Evolutionary conservation across 495 filamentous ascomycete genomes (phyloP), one percentile per base, ranked within the genome.

Genomic region (Talaromyces wortmannii): DNA sequence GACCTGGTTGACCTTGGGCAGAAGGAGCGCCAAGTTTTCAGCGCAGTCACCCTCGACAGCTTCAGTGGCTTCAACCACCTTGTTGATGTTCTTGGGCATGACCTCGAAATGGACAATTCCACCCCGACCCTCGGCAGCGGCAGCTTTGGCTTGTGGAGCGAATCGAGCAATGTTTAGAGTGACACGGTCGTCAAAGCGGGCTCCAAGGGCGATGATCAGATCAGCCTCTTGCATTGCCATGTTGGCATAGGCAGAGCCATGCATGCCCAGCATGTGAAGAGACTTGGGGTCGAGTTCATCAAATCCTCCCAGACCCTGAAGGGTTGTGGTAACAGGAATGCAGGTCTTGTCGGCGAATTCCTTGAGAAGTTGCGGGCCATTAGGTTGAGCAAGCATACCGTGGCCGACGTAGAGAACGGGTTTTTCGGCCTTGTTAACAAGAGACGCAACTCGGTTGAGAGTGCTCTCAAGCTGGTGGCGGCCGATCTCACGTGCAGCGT

Each of bases 51-150:
- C 83, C 61, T 81, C 75, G 16, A 85, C 78, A 17, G 80, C 78
- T 61, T 83, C 79, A 32, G 74, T 81, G 7, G 80, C 78, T 66
- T 83, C 72, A 31, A 83, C 78, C 4, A 85, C 79, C 66, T 85
- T 85, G 70, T 82, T 83, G 66, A 85, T 81, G 67, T 81, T 82
- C 65, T 84, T 83, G 23, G 81, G 80, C 70, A 81, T 73, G 57
- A 85, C 78, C 52, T 86, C 81, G 63, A 86, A 86, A 64, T 86
- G 83, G 32, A 85, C 67, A 44, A 86, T 85, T 51, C 83, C 82
- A 52, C 83, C 83, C 23, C 78, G 69, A 33, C 73, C 70, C 59
- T 83, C 77, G 6, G 66, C 55, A 4, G 78, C 81, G 8, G 81
- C 81, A n/a, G 71, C 65, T 60, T 73, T 77, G 12, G 82, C 83